Base-by-base conservation (phyloP, 2,329 filamentous ascomycete species). In the Curvularia hawaiiensis region DNA sequence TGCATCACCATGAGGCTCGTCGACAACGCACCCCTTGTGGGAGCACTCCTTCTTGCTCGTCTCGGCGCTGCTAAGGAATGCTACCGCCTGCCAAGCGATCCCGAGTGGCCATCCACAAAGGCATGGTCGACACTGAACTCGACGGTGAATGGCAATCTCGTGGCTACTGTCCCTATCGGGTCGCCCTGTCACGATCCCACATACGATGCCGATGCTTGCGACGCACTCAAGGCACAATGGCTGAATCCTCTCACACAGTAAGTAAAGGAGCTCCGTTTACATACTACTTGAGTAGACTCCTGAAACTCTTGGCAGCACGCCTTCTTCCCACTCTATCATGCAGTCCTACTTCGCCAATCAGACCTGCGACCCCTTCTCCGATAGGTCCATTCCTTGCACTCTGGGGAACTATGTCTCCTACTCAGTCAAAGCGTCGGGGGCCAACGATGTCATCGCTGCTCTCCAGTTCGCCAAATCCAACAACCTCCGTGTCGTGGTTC, bases 161-260 rank as follows among this genome's bases (percentile, higher is more conserved):
- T 79, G 10, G 67, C 71, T 3, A 79, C 77, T 16, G 70, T 77
- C 4, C 77, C 77, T 16, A 68, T 79, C 16, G 77, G 73, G 7
- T 69, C 66, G 22, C 70, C 72, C 6, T 78, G 76, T 58, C 75
- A 78, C 53, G 73, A 59, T 16, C 61, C 60, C 7, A 59, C 49
- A 11, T 69, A 68, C 44, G 53, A 68, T 59, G 64, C 48, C 9
- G 52, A 28, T 12, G 52, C 47, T n/a, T 69, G 66, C 24, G 35
- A 57, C n/a, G 46, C 45, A 16, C 48, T 69, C 40, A 54, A 61
- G 46, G 66, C 72, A 45, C 20, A 24, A 40, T 65, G 60, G 62
- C 41, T 40, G 16, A 45, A 61, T 20, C 62, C 65, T 30, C 43
- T 49, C 18, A 46, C 31, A 3, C 63, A 68, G 61, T 66, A 54